Conservation (phyloP, 768 basidiomycete species). For the Lentinula boryana region DNA sequence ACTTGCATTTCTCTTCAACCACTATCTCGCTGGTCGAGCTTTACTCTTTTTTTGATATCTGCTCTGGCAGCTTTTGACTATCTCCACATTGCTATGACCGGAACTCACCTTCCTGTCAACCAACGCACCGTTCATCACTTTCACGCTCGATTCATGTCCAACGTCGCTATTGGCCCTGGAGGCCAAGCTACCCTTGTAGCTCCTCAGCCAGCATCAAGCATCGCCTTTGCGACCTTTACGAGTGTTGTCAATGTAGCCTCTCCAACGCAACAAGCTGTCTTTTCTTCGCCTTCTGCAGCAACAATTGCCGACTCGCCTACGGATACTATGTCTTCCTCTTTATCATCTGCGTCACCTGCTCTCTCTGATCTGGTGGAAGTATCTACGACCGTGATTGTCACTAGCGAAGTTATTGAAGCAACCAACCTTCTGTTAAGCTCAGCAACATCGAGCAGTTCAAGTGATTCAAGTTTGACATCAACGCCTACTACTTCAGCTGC, state of each 20-base stretch:
- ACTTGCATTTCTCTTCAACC: neutral
- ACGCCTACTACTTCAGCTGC: neutral
- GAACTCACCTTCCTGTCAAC: neutral
- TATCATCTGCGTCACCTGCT: neutral
- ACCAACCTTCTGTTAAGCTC: neutral
- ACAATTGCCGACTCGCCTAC: neutral
- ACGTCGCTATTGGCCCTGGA: constrained; percentile 3
- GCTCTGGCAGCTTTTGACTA: constrained; percentile 1
- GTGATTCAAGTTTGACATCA: neutral
- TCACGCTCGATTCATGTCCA: constrained; percentile 3
- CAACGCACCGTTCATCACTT: constrained; percentile 5
- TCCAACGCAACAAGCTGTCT: neutral
- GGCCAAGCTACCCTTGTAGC: neutral
- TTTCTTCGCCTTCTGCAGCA: neutral
- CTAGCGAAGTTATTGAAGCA: neutral
- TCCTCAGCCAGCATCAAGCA: neutral
- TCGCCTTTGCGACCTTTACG: neutral
- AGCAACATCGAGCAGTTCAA: neutral
- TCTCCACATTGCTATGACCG: neutral
- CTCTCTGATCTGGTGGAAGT: neutral
- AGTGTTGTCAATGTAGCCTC: neutral
- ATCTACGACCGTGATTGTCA: neutral
- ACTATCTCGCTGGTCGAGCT: neutral
- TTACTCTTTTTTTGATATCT: neutral
- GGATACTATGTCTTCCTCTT: neutral